Conservation (phyloP, 2,329 filamentous ascomycete genomes). For the Aspergillus felis region DNA sequence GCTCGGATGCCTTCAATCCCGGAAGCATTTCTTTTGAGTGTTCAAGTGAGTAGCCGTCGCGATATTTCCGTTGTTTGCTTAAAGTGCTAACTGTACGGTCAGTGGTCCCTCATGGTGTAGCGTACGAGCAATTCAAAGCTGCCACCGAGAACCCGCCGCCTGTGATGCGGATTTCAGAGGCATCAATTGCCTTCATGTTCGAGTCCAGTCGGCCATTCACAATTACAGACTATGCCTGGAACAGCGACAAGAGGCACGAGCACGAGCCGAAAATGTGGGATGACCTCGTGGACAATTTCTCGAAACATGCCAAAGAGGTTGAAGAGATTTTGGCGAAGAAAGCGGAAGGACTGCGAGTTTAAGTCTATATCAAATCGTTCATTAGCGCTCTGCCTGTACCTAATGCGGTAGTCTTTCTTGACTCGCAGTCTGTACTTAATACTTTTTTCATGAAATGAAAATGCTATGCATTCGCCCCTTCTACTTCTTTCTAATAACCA, state of each 20-base stretch:
- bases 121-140: slow-evolving; percentile 32
- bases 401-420: neutral
- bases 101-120: slow-evolving; percentile 36
- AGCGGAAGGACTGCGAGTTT: slow-evolving; percentile 16
- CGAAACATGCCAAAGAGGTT: slow-evolving; percentile 44
- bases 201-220: slow-evolving; percentile 33
- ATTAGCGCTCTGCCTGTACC: neutral
- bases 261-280: slow-evolving; percentile 54
- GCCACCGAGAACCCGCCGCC: slow-evolving; percentile 25
- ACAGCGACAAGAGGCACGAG: slow-evolving; percentile 39
- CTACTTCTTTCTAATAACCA: neutral
- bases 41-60: slow-evolving; percentile 22
- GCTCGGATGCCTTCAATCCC: slow-evolving; percentile 32
- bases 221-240: slow-evolving; percentile 35
- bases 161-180: slow-evolving; percentile 28
- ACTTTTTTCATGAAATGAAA: too few relatives aligned
- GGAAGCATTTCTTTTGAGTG: slow-evolving; percentile 36
- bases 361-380: neutral
- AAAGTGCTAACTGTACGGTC: slow-evolving; percentile 1
- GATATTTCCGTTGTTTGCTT: neutral
- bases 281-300: slow-evolving; percentile 51
- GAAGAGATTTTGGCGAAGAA: slow-evolving; percentile 41
- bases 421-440: too few relatives aligned
- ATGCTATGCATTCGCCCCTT: neutral
- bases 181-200: slow-evolving; percentile 35